Base-by-base conservation (phyloP, 176 grass and related monocot genomes). In the Carex kokanica region DNA sequence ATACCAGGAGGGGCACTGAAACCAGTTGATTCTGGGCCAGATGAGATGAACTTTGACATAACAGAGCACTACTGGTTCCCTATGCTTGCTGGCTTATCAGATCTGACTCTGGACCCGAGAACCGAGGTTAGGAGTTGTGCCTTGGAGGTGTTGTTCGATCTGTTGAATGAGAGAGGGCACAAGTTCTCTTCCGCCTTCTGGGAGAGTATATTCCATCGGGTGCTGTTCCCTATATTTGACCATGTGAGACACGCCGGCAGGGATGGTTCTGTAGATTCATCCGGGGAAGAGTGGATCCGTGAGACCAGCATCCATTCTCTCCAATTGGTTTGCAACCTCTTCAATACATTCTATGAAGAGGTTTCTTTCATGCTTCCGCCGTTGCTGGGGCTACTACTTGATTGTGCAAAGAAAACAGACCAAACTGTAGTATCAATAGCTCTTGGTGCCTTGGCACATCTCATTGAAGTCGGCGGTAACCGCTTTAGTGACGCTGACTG, bases 311-410 rank as follows among this genome's bases (percentile, higher is more conserved):
- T 99, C 83, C 93, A 99, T 88, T 99, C 97, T 41, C 86, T 99
- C 58, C 97, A 99, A 71, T 95, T 99, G 83, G 92, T 99, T 60
- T 99, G 97, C 83, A 99, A 99, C 66, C 88, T 99, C 64, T 99
- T 99, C 64, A 99, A 99, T 90, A 99, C 93, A 69, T 99, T 99
- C 66, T 99, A 99, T 64, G 94, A 95, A 93, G 97, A 99, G 90
- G 97, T 99, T 34, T 96, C 89, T 34, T 99, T 99, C 88, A 99
- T 99, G 97, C 97, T 99, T 85, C 97, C 97, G 69, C 97, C 93
- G 59, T 88, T 99, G 80, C 87, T 99, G 53, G 88, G 89, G 24
- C 86, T 99, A 85, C 91, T 99, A n/a, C 89, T 99, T 59, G 97
- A 96, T 86, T 99, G 97, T 92, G 97, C 97, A 83, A 99, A 96